A percentile compares a stretch with the other conserved stretches of the same genome.
These are phyloP conservation scores for Halteria grandinella DNA, from an alignment of 73 alveolate genomes.

Conservation along the genomic window DNA sequence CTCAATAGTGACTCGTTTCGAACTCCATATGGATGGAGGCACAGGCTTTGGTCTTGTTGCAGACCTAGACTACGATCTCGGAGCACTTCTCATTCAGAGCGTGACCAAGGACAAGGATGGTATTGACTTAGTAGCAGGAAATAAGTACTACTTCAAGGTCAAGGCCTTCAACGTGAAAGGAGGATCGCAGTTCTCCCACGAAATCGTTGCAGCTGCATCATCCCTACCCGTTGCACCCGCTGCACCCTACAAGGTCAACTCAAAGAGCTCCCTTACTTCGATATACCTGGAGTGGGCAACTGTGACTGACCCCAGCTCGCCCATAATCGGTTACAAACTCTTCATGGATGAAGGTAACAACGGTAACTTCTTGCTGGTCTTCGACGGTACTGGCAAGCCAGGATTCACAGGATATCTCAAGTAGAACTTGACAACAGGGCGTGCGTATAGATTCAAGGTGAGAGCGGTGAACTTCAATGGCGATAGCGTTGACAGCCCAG, in stretches of 20 bases:
- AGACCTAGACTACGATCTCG: slow-evolving; percentile 43
- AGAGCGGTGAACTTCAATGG: slow-evolving; percentile 66
- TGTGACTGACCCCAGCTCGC: slow-evolving; percentile 52
- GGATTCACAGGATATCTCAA: slow-evolving; percentile 23
- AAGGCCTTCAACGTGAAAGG: slow-evolving; percentile 43
- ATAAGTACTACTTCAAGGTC: slow-evolving; percentile 48
- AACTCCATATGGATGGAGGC: slow-evolving; percentile 2
- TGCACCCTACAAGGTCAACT: slow-evolving; percentile 10
- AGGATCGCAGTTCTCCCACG: slow-evolving; percentile 18
- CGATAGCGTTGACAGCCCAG: slow-evolving; percentile 52
- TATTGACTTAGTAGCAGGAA: slow-evolving; percentile 32
- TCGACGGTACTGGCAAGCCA: slow-evolving; percentile 45
- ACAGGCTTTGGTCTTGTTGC: slow-evolving; percentile 2
- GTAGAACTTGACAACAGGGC: slow-evolving; percentile 29
- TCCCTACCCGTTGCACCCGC: slow-evolving; percentile 42
- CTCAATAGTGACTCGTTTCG: slow-evolving; percentile 16
- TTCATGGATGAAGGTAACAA: slow-evolving; percentile 60
- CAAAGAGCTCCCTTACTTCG: slow-evolving; percentile 13
- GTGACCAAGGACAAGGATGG: slow-evolving; percentile 12
- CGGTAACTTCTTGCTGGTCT: slow-evolving; percentile 36
- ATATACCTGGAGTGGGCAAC: slow-evolving; percentile 52
- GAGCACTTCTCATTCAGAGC: slow-evolving; percentile 13
- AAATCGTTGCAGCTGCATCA: slow-evolving; percentile 37
- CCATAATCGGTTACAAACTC: slow-evolving; percentile 57
- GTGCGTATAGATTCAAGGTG: slow-evolving; percentile 42